phyloP scores from a whole-genome alignment of 208 protist species.

The Wallacemonas collosoma region DNA sequence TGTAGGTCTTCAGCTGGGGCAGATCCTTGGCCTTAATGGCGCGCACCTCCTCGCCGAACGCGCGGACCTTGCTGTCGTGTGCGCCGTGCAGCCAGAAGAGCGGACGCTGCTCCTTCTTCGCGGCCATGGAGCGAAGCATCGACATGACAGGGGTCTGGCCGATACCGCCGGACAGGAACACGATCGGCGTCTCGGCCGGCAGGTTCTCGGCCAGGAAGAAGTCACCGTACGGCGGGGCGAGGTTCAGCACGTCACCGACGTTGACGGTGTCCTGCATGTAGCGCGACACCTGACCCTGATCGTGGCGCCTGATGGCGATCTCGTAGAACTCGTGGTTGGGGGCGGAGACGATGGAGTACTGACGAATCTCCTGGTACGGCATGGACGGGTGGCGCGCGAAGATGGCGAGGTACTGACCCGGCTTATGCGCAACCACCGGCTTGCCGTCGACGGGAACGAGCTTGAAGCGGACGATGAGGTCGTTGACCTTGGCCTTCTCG shows the following conservation, averaged over 20 bases:
- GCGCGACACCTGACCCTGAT: conserved; percentile 40
- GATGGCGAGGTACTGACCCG: conserved; percentile 40
- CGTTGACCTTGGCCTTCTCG: conserved; percentile 41
- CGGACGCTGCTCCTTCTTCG: conserved; percentile 20
- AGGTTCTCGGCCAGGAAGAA: conserved; percentile 26
- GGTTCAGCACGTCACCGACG: conserved; percentile 36
- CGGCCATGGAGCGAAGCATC: conserved; percentile 40
- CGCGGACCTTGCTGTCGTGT: conserved; percentile 27
- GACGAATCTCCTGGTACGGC: conserved; percentile 46
- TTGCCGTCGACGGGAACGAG: conserved; percentile 34
- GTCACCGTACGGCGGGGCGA: conserved; percentile 44
- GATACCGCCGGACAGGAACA: conserved; percentile 36
- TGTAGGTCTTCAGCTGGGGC: conserved; percentile 29
- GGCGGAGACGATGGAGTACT: conserved; percentile 39
- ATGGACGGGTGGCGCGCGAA: conserved; percentile 37
- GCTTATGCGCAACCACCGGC: conserved; percentile 24
- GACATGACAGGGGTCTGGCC: conserved; percentile 39
- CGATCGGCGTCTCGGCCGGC: conserved; percentile 22
- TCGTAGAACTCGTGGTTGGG: conserved; percentile 42
- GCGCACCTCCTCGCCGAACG: conserved; percentile 27
- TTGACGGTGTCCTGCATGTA: conserved; percentile 40
- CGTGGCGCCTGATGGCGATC: conserved; percentile 37
- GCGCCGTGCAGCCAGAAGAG: conserved; percentile 40
- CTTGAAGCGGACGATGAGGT: conserved; percentile 40
- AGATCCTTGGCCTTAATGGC: conserved; percentile 23